These are phyloP conservation scores for Posidonia australis DNA, from an alignment of 106 monocot species.

Conservation along the genomic window DNA sequence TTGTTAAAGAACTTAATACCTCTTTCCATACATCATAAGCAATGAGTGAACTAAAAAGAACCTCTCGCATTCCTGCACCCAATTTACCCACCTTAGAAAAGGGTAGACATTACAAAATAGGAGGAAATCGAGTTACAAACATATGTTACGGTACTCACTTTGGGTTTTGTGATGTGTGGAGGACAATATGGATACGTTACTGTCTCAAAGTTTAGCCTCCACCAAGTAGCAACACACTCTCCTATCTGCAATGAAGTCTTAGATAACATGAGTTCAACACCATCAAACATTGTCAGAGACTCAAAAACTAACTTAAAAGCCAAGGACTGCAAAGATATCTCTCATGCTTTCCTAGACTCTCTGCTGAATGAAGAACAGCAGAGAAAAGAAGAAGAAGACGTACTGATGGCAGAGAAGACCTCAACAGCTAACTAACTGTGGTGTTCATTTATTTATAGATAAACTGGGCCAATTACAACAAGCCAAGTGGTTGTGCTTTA, in stretches of 20 bases:
- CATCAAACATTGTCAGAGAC: background rate
- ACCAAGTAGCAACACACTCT: conserved; percentile 97
- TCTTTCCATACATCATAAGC: no score
- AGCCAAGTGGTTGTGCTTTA: no score
- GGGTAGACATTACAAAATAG: background rate
- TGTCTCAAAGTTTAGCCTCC: conserved; percentile 98
- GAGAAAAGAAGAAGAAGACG: no score
- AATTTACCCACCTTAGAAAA: background rate
- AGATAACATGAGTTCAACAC: background rate
- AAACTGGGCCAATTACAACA: no score
- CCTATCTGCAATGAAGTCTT: conserved; percentile 48
- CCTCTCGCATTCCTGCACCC: conserved; percentile 83
- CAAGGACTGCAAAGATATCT: no score
- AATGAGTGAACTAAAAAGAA: conserved; percentile 87
- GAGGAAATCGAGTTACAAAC: background rate
- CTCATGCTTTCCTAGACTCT: no score
- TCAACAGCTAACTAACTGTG: no score
- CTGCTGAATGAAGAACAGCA: no score
- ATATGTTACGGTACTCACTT: conserved; percentile 43
- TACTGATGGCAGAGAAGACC: no score
- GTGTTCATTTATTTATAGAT: no score
- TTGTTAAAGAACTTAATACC: no score
- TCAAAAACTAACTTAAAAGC: no score
- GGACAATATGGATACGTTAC: conserved; percentile 98
- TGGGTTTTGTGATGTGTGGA: conserved; percentile 94